Conservation (phyloP, 257 asterid species). For the Nicotiana obtusifolia region DNA sequence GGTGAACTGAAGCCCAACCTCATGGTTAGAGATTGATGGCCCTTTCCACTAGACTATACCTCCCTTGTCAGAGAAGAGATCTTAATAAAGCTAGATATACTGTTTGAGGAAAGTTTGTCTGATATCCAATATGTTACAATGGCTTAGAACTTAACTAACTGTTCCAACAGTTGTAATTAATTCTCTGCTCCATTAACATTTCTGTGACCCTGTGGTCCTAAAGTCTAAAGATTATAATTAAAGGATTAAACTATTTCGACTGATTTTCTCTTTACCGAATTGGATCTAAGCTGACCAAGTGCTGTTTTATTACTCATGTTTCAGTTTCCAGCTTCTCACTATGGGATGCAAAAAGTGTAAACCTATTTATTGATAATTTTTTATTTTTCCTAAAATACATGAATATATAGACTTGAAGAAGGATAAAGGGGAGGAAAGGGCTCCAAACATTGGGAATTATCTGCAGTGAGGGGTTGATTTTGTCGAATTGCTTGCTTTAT, state of each 20-base stretch:
- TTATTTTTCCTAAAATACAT: neutral
- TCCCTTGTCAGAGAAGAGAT: neutral
- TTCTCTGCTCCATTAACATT: slow-evolving; percentile 1
- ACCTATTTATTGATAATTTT: neutral
- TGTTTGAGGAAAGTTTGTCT: neutral
- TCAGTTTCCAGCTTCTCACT: neutral
- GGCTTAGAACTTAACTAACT: neutral
- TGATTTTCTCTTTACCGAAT: neutral
- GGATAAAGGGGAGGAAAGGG: neutral
- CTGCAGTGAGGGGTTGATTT: slow-evolving; percentile 1
- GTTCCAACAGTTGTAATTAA: neutral
- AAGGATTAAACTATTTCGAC: neutral
- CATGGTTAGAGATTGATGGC: neutral
- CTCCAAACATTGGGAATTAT: neutral
- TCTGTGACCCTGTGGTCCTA: neutral
- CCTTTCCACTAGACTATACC: neutral
- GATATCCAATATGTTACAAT: neutral
- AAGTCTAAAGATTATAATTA: neutral
- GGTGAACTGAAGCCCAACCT: neutral
- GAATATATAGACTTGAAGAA: neutral
- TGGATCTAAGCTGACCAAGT: neutral
- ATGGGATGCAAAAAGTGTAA: neutral
- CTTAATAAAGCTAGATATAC: neutral
- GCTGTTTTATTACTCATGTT: neutral
- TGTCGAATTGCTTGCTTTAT: neutral